Evolutionary conservation across 495 filamentous ascomycete genomes (phyloP), one percentile per base, ranked within the genome.

Genomic region (Aspergillus indologenus): DNA sequence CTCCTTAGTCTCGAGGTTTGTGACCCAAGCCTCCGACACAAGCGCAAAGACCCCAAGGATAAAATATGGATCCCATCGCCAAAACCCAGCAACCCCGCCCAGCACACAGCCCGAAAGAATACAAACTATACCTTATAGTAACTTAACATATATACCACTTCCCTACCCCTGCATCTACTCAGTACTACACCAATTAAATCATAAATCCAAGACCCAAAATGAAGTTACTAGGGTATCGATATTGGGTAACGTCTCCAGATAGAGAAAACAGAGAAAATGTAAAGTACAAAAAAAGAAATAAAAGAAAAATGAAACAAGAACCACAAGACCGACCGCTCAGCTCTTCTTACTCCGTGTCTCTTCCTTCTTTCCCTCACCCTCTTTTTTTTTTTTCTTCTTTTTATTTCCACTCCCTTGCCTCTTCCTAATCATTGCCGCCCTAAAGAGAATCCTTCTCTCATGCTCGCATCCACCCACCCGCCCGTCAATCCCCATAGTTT

Each of bases 221-320:
- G 66, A 70, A 70, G 65, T 62, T 74, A 69, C 60, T 69, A 75
- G 73, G 74, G 72, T 76, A 74, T 76, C 72, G 72, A 75, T 75
- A 67, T 71, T 72, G 68, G 64, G 65, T 15, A 22, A 14, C 70
- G 69, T 65, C 62, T 47, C 56, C 61, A 67, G 45, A 66, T 64
- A 63, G 67, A 65, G 6, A 53, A 53, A 14, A 45, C 19, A 61
- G 64, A 60, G 61, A 43, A 53, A 53, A 54, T 53, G 45, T 58
- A 56, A 54, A 61, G 60, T 59, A 58, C 57, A 54, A 56, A 53
- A 62, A 68, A 51, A 61, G 47, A 65, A 66, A 47, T 64, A 66
- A 62, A 71, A 63, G 14, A 57, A 52, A 48, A 54, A 22, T 24
- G 19, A 60, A 64, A 58, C 60, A 43, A 54, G 45, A 54, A 50